phyloP scores from a whole-genome alignment of 2,329 filamentous ascomycete genomes.

The Alternaria gansuensis region DNA sequence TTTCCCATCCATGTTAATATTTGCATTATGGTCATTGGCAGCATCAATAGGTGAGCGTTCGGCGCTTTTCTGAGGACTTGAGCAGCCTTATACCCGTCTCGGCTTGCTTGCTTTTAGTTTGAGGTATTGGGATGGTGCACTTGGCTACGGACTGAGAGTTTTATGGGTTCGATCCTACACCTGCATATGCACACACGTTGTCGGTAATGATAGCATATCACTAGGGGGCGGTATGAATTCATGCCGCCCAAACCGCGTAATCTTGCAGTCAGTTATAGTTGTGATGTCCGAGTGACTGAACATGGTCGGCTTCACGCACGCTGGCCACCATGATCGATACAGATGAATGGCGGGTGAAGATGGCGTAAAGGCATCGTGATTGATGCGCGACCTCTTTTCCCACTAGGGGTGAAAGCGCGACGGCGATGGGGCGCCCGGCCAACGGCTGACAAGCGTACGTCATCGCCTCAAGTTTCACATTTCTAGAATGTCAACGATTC shows the following conservation, averaged over 20 bases:
- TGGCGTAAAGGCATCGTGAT: background rate
- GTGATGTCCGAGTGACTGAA: background rate
- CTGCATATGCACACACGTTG: slow-evolving; percentile 13
- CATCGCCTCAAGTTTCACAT: slow-evolving; percentile 21
- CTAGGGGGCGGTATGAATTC: slow-evolving; percentile 46
- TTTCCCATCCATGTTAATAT: slow-evolving; percentile 29
- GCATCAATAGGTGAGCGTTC: slow-evolving; percentile 55
- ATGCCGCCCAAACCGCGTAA: slow-evolving; percentile 35
- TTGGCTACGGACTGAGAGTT: slow-evolving; percentile 22
- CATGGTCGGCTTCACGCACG: background rate
- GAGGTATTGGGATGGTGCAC: slow-evolving; percentile 15
- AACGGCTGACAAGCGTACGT: slow-evolving; percentile 29
- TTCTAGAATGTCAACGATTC: slow-evolving; percentile 18
- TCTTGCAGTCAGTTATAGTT: background rate
- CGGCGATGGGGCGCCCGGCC: slow-evolving; percentile 14
- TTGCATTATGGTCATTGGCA: slow-evolving; percentile 49
- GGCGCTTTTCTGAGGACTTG: slow-evolving; percentile 56
- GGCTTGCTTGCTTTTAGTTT: slow-evolving; percentile 37
- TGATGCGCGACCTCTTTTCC: background rate
- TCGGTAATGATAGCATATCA: slow-evolving; percentile 20
- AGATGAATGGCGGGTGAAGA: background rate
- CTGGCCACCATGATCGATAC: background rate
- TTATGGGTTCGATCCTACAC: slow-evolving; percentile 24
- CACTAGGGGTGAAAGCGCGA: slow-evolving; percentile 9
- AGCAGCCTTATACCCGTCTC: slow-evolving; percentile 50